Evolutionary conservation across 1,284 basidiomycete species (phyloP).

Genomic region (Cryptococcus depauperatus): DNA sequence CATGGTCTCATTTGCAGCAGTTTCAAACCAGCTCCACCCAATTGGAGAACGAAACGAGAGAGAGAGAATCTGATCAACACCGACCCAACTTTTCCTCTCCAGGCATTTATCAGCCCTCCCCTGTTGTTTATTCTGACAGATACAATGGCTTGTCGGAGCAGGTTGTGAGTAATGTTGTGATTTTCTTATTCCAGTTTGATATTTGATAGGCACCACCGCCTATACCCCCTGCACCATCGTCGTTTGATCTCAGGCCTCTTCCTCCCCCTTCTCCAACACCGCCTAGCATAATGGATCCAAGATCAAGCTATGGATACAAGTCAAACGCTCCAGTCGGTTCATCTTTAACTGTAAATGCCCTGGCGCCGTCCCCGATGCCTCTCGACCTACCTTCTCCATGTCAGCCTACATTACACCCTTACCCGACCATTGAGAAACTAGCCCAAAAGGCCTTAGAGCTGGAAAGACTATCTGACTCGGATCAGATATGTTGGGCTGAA

Average conservation of each 20-base stretch:
- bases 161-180: neutral
- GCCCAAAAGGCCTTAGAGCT: slow-evolving; percentile 7
- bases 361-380: neutral
- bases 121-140: neutral
- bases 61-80: no score
- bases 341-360: neutral
- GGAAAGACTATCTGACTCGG: slow-evolving; percentile 17
- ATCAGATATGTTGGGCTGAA: slow-evolving; percentile 29
- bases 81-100: no score
- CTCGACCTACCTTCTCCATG: slow-evolving; percentile 2
- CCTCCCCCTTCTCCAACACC: neutral
- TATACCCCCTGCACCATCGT: neutral
- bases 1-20: neutral
- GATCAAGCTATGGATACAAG: neutral
- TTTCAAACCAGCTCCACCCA: neutral
- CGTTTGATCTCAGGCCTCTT: neutral
- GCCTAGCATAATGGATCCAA: no score
- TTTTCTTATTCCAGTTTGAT: neutral
- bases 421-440: slow-evolving; percentile 20
- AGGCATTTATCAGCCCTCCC: neutral
- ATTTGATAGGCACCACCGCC: no score
- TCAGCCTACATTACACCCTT: slow-evolving; percentile 18
- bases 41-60: neutral
- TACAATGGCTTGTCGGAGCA: no score
- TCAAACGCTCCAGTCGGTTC: neutral